A percentile compares a stretch with the other conserved stretches of the same genome.
phyloP scores from a whole-genome alignment of 306 rosid genomes.

The Cucumis melo region DNA sequence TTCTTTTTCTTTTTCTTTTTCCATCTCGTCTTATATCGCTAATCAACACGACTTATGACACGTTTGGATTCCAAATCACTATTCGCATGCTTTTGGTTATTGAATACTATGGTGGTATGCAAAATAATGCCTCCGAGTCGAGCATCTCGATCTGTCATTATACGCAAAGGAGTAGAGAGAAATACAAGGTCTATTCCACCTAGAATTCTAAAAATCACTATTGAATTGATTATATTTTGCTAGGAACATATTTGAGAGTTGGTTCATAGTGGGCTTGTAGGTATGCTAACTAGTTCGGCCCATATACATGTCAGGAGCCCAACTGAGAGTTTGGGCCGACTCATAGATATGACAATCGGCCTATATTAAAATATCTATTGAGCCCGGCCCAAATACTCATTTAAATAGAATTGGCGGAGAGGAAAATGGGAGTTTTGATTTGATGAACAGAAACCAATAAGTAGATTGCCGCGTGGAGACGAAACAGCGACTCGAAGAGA shows the following conservation, averaged over 20 bases:
- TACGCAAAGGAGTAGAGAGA: background rate
- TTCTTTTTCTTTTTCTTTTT: too few relatives aligned
- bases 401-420: background rate
- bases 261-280: background rate
- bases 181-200: background rate
- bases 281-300: background rate
- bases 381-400: background rate
- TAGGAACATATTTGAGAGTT: too few relatives aligned
- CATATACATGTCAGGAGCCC: background rate
- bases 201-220: too few relatives aligned
- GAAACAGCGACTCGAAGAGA: conserved; percentile 1
- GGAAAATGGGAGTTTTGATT: background rate
- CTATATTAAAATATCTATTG: background rate
- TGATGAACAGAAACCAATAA: background rate
- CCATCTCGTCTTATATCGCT: too few relatives aligned
- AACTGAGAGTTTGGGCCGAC: background rate
- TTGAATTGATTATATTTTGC: background rate
- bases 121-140: too few relatives aligned
- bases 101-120: background rate
- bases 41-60: too few relatives aligned
- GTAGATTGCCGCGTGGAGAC: background rate
- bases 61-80: too few relatives aligned
- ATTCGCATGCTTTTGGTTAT: too few relatives aligned
- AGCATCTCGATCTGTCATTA: background rate
- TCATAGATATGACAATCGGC: background rate